Evolutionary conservation across 768 basidiomycete species (phyloP).

Genomic region (Paxillus rubicundulus): DNA sequence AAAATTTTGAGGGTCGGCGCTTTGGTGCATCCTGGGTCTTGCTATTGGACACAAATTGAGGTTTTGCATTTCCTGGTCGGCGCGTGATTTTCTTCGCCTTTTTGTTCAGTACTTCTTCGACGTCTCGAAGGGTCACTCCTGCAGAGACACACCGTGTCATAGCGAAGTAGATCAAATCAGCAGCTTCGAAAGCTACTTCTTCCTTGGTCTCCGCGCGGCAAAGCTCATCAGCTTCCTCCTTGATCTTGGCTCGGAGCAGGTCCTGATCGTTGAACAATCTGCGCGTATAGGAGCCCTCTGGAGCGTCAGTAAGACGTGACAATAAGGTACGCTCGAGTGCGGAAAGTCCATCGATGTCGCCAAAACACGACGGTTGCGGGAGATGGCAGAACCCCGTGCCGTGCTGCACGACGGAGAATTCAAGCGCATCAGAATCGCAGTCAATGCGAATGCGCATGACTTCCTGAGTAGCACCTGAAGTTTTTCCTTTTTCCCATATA

Average conservation of each 20-base stretch:
- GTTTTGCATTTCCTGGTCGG: constrained; percentile 89
- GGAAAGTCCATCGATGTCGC: constrained; percentile 71
- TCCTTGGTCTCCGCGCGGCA: constrained; percentile 74
- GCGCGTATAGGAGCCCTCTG: constrained; percentile 89
- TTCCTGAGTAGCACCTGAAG: constrained; percentile 90
- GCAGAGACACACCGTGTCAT: constrained; percentile 79
- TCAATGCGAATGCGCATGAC: constrained; percentile 80
- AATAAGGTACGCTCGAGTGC: constrained; percentile 78
- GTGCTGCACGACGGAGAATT: constrained; percentile 87
- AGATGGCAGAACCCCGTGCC: constrained; percentile 95
- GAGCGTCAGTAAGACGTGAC: constrained; percentile 70
- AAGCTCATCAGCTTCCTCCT: constrained; percentile 98
- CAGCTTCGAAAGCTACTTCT: constrained; percentile 92
- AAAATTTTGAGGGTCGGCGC: constrained; percentile 21
- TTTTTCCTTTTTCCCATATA: constrained; percentile 95
- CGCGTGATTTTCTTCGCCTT: constrained; percentile 88
- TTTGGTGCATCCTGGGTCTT: constrained; percentile 29
- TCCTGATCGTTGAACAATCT: constrained; percentile 79
- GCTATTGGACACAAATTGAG: constrained; percentile 53
- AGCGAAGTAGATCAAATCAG: constrained; percentile 92
- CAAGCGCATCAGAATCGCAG: constrained; percentile 90
- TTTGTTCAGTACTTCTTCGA: constrained; percentile 78
- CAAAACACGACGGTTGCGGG: constrained; percentile 84
- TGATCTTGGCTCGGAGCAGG: constrained; percentile 89
- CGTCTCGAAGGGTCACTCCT: constrained; percentile 79